These are phyloP conservation scores for Penicillium soppii DNA, from an alignment of 495 filamentous ascomycete species.

Conservation along the genomic window DNA sequence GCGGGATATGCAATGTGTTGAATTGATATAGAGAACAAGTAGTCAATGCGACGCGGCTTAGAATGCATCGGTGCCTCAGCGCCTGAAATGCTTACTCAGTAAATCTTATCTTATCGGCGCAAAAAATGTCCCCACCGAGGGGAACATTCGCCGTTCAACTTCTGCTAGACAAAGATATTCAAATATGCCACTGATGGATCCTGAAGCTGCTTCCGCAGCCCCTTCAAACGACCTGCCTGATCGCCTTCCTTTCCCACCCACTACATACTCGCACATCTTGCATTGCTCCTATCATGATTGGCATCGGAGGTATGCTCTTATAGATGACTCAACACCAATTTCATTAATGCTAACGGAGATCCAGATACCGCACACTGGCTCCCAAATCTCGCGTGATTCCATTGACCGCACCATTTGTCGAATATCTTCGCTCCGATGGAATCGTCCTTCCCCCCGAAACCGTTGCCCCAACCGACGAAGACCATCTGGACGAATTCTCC, in stretches of 20 bases:
- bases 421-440: conserved; percentile 88
- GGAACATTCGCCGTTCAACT: not conserved
- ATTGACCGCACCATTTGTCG: conserved; percentile 69
- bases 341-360: not conserved
- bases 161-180: conserved; percentile 1
- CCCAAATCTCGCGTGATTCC: conserved; percentile 85
- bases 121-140: conserved; percentile 21
- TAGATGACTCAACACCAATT: conserved; percentile 2
- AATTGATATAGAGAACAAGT: conserved; percentile 5
- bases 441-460: conserved; percentile 74
- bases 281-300: conserved; percentile 93
- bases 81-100: conserved; percentile 3
- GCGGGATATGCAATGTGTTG: not conserved
- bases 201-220: conserved; percentile 17
- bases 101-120: conserved; percentile 30
- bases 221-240: conserved; percentile 20
- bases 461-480: conserved; percentile 33
- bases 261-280: conserved; percentile 81
- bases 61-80: conserved; percentile 5
- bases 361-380: conserved; percentile 74
- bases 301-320: conserved; percentile 58
- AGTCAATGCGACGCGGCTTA: not conserved
- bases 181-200: conserved; percentile 37
- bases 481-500: conserved; percentile 36
- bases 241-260: conserved; percentile 72